phyloP scores from a whole-genome alignment of 2,329 filamentous ascomycete species.

The Xylaria sp. region DNA sequence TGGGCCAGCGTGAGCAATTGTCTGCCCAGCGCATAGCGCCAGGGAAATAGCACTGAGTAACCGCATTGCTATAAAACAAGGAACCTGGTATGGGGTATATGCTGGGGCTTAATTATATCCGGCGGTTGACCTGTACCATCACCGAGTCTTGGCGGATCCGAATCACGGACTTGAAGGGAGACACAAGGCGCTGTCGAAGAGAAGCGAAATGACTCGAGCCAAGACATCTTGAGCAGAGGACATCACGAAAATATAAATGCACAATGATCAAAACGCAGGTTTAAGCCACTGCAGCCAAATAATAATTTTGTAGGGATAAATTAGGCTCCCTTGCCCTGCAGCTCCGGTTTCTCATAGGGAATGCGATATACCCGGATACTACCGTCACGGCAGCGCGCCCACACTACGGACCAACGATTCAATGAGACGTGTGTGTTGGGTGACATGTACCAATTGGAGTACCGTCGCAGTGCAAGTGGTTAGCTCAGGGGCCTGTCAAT shows the following conservation, averaged over 20 bases:
- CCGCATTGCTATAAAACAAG: slow-evolving; percentile 38
- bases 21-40: slow-evolving; percentile 44
- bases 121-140: slow-evolving; percentile 11
- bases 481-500: slow-evolving; percentile 20
- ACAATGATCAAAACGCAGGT: slow-evolving; percentile 19
- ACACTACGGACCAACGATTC: slow-evolving; percentile 38
- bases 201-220: slow-evolving; percentile 31
- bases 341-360: slow-evolving; percentile 39
- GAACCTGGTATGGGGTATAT: slow-evolving; percentile 25
- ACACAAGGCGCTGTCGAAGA: slow-evolving; percentile 21
- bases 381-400: slow-evolving; percentile 42
- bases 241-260: slow-evolving; percentile 32
- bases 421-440: slow-evolving; percentile 32
- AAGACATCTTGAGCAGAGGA: slow-evolving; percentile 29
- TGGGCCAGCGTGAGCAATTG: slow-evolving; percentile 44
- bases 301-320: slow-evolving; percentile 38
- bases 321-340: slow-evolving; percentile 40
- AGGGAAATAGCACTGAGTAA: slow-evolving; percentile 42
- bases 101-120: slow-evolving; percentile 29
- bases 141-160: slow-evolving; percentile 16
- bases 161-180: slow-evolving; percentile 17
- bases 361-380: slow-evolving; percentile 50
- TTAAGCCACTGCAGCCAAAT: slow-evolving; percentile 28
- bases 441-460: slow-evolving; percentile 30
- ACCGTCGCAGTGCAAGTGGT: slow-evolving; percentile 34